These are phyloP conservation scores for Flaveria linearis DNA, from an alignment of 129 eudicot genomes.

Conservation along the genomic window DNA sequence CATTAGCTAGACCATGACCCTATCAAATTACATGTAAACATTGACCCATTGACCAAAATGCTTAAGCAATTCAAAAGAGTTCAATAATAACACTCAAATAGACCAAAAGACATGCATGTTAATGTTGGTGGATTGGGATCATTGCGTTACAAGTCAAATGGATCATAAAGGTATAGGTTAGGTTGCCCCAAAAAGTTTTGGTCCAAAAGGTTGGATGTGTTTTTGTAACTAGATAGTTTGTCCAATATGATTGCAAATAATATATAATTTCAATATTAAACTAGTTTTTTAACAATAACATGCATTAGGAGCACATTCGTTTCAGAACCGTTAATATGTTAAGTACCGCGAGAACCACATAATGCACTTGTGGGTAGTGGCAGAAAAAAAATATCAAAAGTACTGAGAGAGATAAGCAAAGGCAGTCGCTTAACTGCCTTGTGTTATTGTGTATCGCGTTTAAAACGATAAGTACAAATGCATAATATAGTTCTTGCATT, in stretches of 20 bases:
- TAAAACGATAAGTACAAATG: too few relatives aligned
- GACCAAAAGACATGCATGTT: slow-evolving; percentile 10
- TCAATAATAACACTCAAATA: not conserved
- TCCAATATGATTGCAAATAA: not conserved
- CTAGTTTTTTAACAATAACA: not conserved
- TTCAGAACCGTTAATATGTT: too few relatives aligned
- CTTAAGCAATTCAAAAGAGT: not conserved
- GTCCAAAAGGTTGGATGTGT: not conserved
- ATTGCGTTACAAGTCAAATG: not conserved
- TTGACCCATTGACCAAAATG: too few relatives aligned
- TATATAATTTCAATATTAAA: not conserved
- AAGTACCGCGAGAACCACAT: too few relatives aligned
- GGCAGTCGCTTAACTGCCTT: too few relatives aligned
- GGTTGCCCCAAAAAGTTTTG: not conserved
- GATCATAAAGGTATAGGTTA: not conserved
- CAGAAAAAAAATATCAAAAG: too few relatives aligned
- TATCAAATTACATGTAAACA: slow-evolving; percentile 33
- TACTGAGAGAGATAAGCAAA: too few relatives aligned
- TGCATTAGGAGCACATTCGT: too few relatives aligned
- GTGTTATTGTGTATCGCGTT: too few relatives aligned
- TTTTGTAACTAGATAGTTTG: not conserved
- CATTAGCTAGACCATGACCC: slow-evolving; percentile 81
- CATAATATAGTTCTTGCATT: too few relatives aligned
- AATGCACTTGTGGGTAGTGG: too few relatives aligned
- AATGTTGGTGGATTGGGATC: not conserved